phyloP scores from a whole-genome alignment of 805 yeast species.

The Priceomyces melissophilus region DNA sequence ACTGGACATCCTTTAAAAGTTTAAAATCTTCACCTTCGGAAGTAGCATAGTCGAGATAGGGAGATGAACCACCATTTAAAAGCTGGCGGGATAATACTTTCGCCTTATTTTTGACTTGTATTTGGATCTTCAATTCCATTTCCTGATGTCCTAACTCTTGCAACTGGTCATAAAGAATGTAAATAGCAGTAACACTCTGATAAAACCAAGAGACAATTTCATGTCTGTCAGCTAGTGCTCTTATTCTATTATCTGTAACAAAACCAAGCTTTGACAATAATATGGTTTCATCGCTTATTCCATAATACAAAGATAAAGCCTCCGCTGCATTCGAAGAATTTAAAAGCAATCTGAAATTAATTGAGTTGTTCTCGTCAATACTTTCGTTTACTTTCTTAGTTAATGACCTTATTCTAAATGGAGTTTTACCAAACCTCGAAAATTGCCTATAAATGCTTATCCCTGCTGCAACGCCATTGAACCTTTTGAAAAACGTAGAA shows the following conservation, averaged over 20 bases:
- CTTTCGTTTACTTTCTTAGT: slow-evolving; percentile 23
- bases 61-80: slow-evolving; percentile 23
- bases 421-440: slow-evolving; percentile 67
- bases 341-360: slow-evolving; percentile 2
- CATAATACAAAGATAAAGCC: slow-evolving; percentile 56
- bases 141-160: slow-evolving; percentile 45
- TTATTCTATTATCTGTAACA: slow-evolving; percentile 33
- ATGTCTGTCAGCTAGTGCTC: slow-evolving; percentile 47
- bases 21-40: slow-evolving; percentile 5
- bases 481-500: slow-evolving; percentile 37
- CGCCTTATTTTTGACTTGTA: slow-evolving; percentile 59
- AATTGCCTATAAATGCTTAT: slow-evolving; percentile 61
- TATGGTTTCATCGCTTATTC: slow-evolving; percentile 60
- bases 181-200: slow-evolving; percentile 56
- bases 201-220: slow-evolving; percentile 69
- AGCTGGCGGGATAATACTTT: slow-evolving; percentile 40
- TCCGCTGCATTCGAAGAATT: slow-evolving; percentile 46
- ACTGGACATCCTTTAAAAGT: slow-evolving; percentile 29
- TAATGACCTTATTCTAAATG: slow-evolving; percentile 49
- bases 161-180: slow-evolving; percentile 46
- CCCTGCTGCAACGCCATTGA: slow-evolving; percentile 43
- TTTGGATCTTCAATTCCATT: slow-evolving; percentile 51
- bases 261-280: slow-evolving; percentile 55
- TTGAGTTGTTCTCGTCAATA: slow-evolving; percentile 2
- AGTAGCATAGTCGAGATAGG: slow-evolving; percentile 5